Evolutionary conservation across 768 basidiomycete species (phyloP).

Genomic region (Kwoniella sp.): DNA sequence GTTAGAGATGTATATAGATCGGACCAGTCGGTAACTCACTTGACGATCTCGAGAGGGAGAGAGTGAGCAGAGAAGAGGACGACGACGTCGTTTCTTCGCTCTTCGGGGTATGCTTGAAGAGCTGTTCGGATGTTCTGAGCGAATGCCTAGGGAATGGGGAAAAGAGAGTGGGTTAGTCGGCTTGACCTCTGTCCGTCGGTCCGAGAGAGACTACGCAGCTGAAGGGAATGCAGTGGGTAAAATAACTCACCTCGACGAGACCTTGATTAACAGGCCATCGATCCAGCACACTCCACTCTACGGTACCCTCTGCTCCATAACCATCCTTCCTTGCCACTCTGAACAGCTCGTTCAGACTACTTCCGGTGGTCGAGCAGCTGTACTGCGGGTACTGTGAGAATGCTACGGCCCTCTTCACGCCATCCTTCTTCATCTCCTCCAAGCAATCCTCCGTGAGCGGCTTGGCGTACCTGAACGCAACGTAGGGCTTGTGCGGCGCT

Average conservation of each 20-base stretch:
- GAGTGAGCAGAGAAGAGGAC: slow-evolving; percentile 97
- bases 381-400: slow-evolving; percentile 99
- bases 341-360: slow-evolving; percentile 89
- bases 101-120: slow-evolving; percentile 73
- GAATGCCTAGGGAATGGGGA: slow-evolving; percentile 67
- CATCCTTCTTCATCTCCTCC: slow-evolving; percentile 81
- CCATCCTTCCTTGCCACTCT: slow-evolving; percentile 51
- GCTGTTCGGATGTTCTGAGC: slow-evolving; percentile 84
- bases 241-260: slow-evolving; percentile 75
- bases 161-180: neutral
- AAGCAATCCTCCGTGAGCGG: slow-evolving; percentile 84
- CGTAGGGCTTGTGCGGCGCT: slow-evolving; percentile 93
- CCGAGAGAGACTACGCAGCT: neutral
- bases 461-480: slow-evolving; percentile 88
- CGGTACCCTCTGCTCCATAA: slow-evolving; percentile 65
- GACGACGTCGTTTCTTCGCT: slow-evolving; percentile 70
- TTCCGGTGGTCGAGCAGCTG: slow-evolving; percentile 96
- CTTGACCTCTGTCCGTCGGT: neutral
- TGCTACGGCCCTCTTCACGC: slow-evolving; percentile 87
- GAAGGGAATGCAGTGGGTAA: too few relatives aligned
- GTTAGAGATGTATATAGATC: neutral
- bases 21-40: slow-evolving; percentile 55
- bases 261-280: slow-evolving; percentile 96
- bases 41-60: slow-evolving; percentile 95
- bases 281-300: slow-evolving; percentile 97